Evolutionary conservation across 495 filamentous ascomycete genomes (phyloP).

Genomic region (Aspergillus ostianus): DNA sequence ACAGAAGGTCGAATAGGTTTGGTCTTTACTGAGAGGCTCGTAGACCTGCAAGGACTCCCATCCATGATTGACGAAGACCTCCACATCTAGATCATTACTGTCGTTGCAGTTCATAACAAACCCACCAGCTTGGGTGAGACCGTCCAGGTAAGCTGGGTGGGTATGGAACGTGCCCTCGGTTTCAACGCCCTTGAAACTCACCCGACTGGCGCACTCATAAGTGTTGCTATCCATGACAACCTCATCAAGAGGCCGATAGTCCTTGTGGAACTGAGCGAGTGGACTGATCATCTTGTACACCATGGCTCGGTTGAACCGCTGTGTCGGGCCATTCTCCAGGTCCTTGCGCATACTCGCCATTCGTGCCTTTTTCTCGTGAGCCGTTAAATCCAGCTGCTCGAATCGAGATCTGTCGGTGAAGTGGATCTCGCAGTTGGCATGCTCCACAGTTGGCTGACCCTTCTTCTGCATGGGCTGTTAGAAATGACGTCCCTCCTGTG

Average conservation of each 20-base stretch:
- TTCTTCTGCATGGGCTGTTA: no score
- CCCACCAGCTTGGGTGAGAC: slow-evolving; percentile 47
- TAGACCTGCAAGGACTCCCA: slow-evolving; percentile 41
- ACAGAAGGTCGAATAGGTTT: slow-evolving; percentile 40
- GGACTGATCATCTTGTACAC: slow-evolving; percentile 67
- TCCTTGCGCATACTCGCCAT: slow-evolving; percentile 41
- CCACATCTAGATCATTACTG: slow-evolving; percentile 40
- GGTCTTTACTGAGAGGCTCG: slow-evolving; percentile 16
- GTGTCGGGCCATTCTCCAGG: slow-evolving; percentile 13
- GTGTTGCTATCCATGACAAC: slow-evolving; percentile 31
- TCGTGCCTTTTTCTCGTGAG: slow-evolving; percentile 23
- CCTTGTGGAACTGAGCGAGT: slow-evolving; percentile 59
- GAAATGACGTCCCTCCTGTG: not conserved
- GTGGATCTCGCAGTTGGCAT: slow-evolving; percentile 4
- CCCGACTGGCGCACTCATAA: slow-evolving; percentile 34
- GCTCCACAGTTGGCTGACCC: not conserved
- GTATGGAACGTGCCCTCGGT: slow-evolving; percentile 6
- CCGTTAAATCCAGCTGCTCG: not conserved
- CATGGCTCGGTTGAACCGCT: slow-evolving; percentile 42
- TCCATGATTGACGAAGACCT: slow-evolving; percentile 45
- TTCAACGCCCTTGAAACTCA: slow-evolving; percentile 28
- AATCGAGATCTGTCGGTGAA: not conserved
- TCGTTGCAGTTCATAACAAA: slow-evolving; percentile 56
- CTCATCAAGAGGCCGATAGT: slow-evolving; percentile 58
- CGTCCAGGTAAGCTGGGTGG: slow-evolving; percentile 46